Conservation (phyloP, 495 filamentous ascomycete genomes). For the Xylaria cubensis region DNA sequence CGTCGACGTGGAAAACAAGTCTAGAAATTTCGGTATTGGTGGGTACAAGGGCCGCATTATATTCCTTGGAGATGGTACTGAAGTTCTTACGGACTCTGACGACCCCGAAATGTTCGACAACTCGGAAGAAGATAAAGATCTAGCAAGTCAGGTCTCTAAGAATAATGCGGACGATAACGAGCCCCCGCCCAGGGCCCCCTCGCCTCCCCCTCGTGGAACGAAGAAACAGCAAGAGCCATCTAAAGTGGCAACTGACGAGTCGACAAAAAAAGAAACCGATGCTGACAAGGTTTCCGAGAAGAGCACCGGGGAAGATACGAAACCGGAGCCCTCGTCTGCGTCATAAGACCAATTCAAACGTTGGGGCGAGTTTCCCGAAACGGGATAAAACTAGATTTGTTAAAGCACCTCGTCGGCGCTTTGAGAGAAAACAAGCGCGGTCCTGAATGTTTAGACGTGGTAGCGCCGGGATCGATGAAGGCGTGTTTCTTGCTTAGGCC, state of each 20-base stretch:
- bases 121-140: constrained; percentile 82
- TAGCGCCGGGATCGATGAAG: constrained; percentile 20
- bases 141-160: constrained; percentile 61
- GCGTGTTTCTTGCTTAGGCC: constrained; percentile 15
- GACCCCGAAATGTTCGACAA: constrained; percentile 94
- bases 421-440: constrained; percentile 18
- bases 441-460: constrained; percentile 26
- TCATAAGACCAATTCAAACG: constrained; percentile 35
- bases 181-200: constrained; percentile 38
- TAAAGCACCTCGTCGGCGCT: constrained; percentile 23
- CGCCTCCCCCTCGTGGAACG: constrained; percentile 38
- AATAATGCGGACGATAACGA: constrained; percentile 36
- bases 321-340: constrained; percentile 31
- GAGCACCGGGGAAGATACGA: constrained; percentile 36
- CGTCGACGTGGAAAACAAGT: constrained; percentile 69
- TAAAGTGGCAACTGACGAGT: constrained; percentile 28
- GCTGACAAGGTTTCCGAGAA: constrained; percentile 28
- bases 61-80: constrained; percentile 90
- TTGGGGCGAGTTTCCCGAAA: background rate
- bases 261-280: constrained; percentile 23
- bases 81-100: constrained; percentile 82
- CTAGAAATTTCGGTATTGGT: constrained; percentile 60
- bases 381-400: constrained; percentile 26
- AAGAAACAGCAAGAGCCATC: constrained; percentile 37
- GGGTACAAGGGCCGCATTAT: constrained; percentile 83